Evolutionary conservation across 805 yeast genomes (phyloP).

Genomic region (Barnettozyma pratensis): DNA sequence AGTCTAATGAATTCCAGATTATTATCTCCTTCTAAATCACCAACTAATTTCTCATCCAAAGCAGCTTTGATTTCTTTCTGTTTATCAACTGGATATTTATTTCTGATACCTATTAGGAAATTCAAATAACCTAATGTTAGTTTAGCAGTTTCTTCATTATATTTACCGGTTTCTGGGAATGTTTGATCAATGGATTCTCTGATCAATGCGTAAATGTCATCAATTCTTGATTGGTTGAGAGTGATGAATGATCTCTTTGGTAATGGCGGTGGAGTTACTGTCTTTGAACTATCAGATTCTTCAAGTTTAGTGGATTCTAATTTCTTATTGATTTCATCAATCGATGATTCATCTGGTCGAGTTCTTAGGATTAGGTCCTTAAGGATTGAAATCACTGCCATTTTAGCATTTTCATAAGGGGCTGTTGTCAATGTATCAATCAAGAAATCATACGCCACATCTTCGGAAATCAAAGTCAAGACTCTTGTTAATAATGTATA

Average conservation of each 20-base stretch:
- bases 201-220: slow-evolving; percentile 39
- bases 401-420: slow-evolving; percentile 57
- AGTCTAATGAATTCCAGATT: slow-evolving; percentile 2
- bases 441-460: slow-evolving; percentile 52
- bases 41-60: slow-evolving; percentile 16
- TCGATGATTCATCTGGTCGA: slow-evolving; percentile 4
- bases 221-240: slow-evolving; percentile 37
- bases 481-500: slow-evolving; percentile 62
- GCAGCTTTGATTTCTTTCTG: slow-evolving; percentile 28
- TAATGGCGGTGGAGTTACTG: slow-evolving; percentile 26
- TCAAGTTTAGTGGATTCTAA: slow-evolving; percentile 7
- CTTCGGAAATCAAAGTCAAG: slow-evolving; percentile 53
- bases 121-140: slow-evolving; percentile 53
- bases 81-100: slow-evolving; percentile 26
- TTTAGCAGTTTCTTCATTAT: slow-evolving; percentile 30
- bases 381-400: slow-evolving; percentile 59
- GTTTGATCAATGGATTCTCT: slow-evolving; percentile 32
- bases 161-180: slow-evolving; percentile 11
- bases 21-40: slow-evolving; percentile 10
- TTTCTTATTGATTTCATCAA: slow-evolving; percentile 8
- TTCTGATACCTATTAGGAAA: slow-evolving; percentile 37
- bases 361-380: slow-evolving; percentile 54
- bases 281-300: not conserved
- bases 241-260: slow-evolving; percentile 42
- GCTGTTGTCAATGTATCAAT: slow-evolving; percentile 60